These are phyloP conservation scores for Ophiostoma sp. DNA, from an alignment of 2,329 filamentous ascomycete species.

Conservation along the genomic window DNA sequence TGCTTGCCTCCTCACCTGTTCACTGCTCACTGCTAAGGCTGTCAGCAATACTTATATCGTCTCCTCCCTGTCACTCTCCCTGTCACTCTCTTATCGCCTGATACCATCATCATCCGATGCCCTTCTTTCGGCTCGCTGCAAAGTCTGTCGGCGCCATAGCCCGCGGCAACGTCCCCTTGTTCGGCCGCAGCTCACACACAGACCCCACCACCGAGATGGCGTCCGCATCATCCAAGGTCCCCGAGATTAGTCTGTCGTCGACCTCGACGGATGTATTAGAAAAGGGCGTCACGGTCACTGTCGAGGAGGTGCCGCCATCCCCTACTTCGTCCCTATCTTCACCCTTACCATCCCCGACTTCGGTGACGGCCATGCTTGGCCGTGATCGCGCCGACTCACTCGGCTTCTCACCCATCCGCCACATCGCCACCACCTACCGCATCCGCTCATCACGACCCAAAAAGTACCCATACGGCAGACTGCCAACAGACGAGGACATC, in stretches of 20 bases:
- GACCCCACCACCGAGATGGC: neutral
- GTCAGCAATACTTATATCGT: neutral
- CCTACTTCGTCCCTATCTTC: neutral
- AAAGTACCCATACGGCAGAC: slow-evolving; percentile 17
- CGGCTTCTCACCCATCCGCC: slow-evolving; percentile 22
- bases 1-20: neutral
- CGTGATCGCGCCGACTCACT: slow-evolving; percentile 6
- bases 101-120: neutral
- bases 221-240: neutral
- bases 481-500: slow-evolving; percentile 11
- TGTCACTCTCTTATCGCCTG: neutral
- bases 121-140: neutral
- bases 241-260: neutral
- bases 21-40: neutral
- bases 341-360: neutral
- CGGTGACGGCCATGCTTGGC: neutral
- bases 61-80: neutral
- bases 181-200: neutral
- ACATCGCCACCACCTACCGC: slow-evolving; percentile 23
- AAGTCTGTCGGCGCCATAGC: neutral
- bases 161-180: neutral
- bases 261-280: neutral
- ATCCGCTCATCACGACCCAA: slow-evolving; percentile 17
- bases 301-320: neutral
- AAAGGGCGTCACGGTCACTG: neutral